A percentile compares a stretch with the other conserved stretches of the same genome.
phyloP scores from a whole-genome alignment of 768 basidiomycete species.

The Kwoniella shandongensis region DNA sequence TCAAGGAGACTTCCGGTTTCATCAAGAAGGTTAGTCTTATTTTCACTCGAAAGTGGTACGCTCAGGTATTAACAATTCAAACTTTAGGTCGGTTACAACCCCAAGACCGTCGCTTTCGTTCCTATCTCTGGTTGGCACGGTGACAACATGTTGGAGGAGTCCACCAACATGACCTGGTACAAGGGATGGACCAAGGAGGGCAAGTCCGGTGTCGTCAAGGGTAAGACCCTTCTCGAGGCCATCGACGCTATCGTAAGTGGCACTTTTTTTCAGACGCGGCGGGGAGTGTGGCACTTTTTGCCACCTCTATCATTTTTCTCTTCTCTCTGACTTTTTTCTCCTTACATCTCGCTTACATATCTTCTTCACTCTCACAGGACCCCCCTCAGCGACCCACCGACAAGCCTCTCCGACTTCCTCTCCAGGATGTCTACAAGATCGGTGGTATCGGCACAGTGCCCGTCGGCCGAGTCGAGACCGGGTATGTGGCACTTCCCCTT shows the following conservation, averaged over 20 bases:
- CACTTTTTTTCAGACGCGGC: too few relatives aligned
- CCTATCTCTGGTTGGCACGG: constrained; percentile 99
- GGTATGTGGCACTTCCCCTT: constrained; percentile 68
- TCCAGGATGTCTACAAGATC: constrained; percentile 99
- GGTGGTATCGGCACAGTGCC: constrained; percentile 99
- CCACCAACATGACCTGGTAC: constrained; percentile 97
- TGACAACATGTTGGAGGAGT: constrained; percentile 99
- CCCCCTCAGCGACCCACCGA: constrained; percentile 94
- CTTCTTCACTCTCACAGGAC: too few relatives aligned
- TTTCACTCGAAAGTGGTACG: too few relatives aligned
- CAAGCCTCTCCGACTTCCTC: constrained; percentile 99
- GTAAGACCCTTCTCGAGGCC: constrained; percentile 98
- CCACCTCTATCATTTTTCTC: too few relatives aligned
- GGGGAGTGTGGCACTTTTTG: too few relatives aligned
- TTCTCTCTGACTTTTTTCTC: too few relatives aligned
- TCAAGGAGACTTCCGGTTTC: constrained; percentile 96
- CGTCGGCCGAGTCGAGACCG: constrained; percentile 99
- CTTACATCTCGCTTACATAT: too few relatives aligned
- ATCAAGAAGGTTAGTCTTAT: constrained; percentile 78
- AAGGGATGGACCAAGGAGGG: constrained; percentile 99
- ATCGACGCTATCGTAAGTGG: constrained; percentile 79
- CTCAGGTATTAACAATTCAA: too few relatives aligned
- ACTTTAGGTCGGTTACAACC: constrained; percentile 61
- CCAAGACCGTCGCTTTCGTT: constrained; percentile 95
- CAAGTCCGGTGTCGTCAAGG: constrained; percentile 90